Conservation (phyloP, 208 protist species). For the Leishmania major region DNA sequence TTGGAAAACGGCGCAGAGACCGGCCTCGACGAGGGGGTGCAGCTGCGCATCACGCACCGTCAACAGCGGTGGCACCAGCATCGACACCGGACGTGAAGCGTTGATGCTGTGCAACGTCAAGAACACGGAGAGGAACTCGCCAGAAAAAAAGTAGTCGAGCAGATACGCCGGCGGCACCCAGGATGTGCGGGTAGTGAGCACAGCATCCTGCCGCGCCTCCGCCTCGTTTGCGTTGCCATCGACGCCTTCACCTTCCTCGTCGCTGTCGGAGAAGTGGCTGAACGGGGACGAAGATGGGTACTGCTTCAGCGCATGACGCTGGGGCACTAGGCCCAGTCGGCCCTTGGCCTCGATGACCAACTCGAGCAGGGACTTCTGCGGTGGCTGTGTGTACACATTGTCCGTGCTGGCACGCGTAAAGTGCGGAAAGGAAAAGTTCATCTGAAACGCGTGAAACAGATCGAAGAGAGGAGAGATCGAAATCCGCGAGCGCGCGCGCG, state of each 20-base stretch:
- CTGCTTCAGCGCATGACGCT: constrained; percentile 36
- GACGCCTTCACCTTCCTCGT: constrained; percentile 20
- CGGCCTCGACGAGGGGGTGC: constrained; percentile 32
- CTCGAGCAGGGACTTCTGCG: constrained; percentile 77
- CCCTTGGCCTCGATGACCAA: constrained; percentile 74
- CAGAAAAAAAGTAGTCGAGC: constrained; percentile 45
- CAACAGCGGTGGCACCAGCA: constrained; percentile 50
- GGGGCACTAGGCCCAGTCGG: constrained; percentile 48
- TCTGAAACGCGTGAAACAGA: not conserved
- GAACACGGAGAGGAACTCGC: constrained; percentile 44
- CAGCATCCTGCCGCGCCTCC: constrained; percentile 9
- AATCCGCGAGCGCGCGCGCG: not conserved
- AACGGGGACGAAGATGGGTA: constrained; percentile 6
- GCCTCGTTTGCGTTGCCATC: constrained; percentile 3
- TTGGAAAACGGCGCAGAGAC: constrained; percentile 16
- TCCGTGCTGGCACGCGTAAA: constrained; percentile 60
- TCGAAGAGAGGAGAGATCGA: not conserved
- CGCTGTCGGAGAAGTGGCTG: constrained; percentile 25
- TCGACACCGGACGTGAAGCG: constrained; percentile 28
- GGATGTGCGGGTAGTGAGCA: constrained; percentile 46
- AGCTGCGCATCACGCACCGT: constrained; percentile 43
- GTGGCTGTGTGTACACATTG: constrained; percentile 11
- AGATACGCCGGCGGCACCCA: constrained; percentile 51
- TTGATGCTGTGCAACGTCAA: constrained; percentile 46
- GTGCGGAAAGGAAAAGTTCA: constrained; percentile 47